Percentiles rank a stretch among this genome's conserved stretches.
phyloP scores from a whole-genome alignment of 2,329 filamentous ascomycete genomes.

The Daldinia sp. region DNA sequence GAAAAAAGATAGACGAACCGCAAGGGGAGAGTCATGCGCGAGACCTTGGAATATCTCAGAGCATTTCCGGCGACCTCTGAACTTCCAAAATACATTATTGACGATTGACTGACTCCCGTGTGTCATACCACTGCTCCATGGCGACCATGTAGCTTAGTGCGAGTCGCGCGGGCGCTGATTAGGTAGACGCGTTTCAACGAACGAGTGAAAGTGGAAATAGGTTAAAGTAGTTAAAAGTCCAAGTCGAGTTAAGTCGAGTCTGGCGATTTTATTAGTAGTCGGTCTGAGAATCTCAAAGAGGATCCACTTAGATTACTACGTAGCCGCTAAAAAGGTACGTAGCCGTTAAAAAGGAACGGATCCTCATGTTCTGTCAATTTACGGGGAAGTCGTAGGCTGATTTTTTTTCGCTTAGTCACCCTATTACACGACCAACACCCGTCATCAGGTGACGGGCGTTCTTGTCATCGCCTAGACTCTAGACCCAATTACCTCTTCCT shows the following conservation, averaged over 20 bases:
- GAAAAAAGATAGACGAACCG: slow-evolving; percentile 35
- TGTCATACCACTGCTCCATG: slow-evolving; percentile 43
- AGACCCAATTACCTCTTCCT: slow-evolving; percentile 9
- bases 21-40: slow-evolving; percentile 26
- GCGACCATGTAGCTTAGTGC: slow-evolving; percentile 27
- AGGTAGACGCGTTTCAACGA: slow-evolving; percentile 37
- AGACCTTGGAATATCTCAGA: slow-evolving; percentile 39
- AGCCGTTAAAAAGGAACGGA: no score
- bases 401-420: slow-evolving; percentile 22
- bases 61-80: slow-evolving; percentile 45
- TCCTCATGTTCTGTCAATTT: no score
- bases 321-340: no score
- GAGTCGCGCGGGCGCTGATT: slow-evolving; percentile 10
- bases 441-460: slow-evolving; percentile 35
- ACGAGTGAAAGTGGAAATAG: slow-evolving; percentile 1
- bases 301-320: neutral
- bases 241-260: neutral
- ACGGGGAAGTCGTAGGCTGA: neutral
- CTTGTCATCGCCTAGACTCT: neutral
- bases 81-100: slow-evolving; percentile 41
- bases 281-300: neutral
- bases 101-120: slow-evolving; percentile 20
- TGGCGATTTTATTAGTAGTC: neutral
- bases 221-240: neutral
- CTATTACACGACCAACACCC: slow-evolving; percentile 9